Percentiles rank a stretch among this genome's conserved stretches.
Evolutionary conservation across 441 rosid genomes (phyloP).

Genomic region (Erodium texanum): DNA sequence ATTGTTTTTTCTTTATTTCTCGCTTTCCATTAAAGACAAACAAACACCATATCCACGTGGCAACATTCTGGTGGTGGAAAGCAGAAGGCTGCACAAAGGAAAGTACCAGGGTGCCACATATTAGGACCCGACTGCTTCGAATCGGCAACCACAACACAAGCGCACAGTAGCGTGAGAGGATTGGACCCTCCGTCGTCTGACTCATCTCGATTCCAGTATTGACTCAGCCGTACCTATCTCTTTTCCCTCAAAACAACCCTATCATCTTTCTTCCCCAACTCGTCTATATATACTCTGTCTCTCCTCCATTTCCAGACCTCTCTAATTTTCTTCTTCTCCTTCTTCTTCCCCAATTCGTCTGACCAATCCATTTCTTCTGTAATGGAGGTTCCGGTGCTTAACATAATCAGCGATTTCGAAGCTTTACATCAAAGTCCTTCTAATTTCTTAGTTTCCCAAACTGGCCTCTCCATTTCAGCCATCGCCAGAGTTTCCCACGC

Average conservation of each 20-base stretch:
- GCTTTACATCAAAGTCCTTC: constrained; percentile 10
- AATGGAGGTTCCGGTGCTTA: constrained; percentile 55
- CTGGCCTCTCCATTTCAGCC: constrained; percentile 25
- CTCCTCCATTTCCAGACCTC: neutral
- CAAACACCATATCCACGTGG: neutral
- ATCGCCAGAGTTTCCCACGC: constrained; percentile 28
- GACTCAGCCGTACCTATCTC: neutral
- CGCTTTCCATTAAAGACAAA: too few relatives aligned
- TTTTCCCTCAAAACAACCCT: neutral
- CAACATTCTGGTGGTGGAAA: neutral
- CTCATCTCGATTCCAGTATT: too few relatives aligned
- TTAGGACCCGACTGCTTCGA: neutral
- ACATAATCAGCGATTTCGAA: constrained; percentile 51
- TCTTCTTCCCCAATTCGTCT: neutral
- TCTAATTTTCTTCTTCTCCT: neutral
- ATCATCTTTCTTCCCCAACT: neutral
- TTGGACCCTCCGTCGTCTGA: too few relatives aligned
- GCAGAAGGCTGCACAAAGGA: neutral
- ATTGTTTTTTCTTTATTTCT: too few relatives aligned
- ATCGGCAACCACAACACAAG: neutral
- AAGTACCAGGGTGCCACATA: neutral
- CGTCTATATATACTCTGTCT: neutral
- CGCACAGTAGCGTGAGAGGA: neutral
- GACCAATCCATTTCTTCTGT: neutral
- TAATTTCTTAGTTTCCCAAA: neutral